Base-by-base conservation (phyloP, 306 rosid genomes). In the Ormosia semicastrata region DNA sequence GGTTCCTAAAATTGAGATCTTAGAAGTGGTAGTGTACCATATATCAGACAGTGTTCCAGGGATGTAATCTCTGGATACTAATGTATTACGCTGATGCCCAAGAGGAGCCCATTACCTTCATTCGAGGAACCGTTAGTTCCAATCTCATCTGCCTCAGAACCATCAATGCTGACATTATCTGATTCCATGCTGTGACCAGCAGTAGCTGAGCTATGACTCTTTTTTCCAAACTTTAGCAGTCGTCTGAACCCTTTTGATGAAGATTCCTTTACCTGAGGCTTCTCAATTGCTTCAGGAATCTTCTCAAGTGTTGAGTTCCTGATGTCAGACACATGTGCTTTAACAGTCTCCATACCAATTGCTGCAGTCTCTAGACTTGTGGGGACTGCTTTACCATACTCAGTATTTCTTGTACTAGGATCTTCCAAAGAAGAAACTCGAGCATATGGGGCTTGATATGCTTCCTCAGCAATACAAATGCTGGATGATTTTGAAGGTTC, bases 251-350 rank as follows among this genome's bases (percentile, higher is more conserved):
- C 99, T 86, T 91, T 94, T 8, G 97, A 72, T 9, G 96, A 86
- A 79, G 96, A 86, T 81, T 96, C 95, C 84, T 91, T 93, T 78
- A 67, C 88, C 77, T 83, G 97, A 78, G 91, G 87, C 86, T 86
- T 93, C 92, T 92, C 99, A 71, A 66, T 13, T 68, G 89, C 67
- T 88, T 93, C 99, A n/a, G 99, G 97, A 82, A 91, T 94, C 90
- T 89, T 92, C 76, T 90, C 98, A 49, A 92, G 94, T 67, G 88
- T 87, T 66, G 81, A 79, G 83, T 89, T 82, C 71, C 97, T 86
- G 57, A 76, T 78, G 72, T 92, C 92, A 13, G 91, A 75, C 79
- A 91, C 85, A 5, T 82, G 88, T 10, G 90, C 89, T 87, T 71
- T 89, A 71, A 85, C 86, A 59, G 88, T 71, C 78, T 78, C 92